Conservation (phyloP, 805 yeast genomes). For the Candida andamanensis region DNA sequence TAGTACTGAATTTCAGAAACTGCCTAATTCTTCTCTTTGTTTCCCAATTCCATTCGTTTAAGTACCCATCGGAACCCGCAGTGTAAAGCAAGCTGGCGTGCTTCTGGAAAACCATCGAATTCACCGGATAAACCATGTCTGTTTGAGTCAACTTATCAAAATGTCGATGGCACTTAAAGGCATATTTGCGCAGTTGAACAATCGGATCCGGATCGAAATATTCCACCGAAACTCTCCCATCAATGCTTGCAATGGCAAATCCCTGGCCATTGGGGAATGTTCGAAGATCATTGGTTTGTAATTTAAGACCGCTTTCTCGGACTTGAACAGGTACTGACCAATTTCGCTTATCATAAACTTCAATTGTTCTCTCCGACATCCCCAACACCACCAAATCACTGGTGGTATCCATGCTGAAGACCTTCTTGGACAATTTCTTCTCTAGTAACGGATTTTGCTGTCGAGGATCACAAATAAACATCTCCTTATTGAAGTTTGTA, state of each 20-base stretch:
- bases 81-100: conserved; percentile 39
- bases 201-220: conserved; percentile 48
- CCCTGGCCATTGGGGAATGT: conserved; percentile 52
- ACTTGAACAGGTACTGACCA: conserved; percentile 40
- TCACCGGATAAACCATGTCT: conserved; percentile 52
- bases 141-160: conserved; percentile 32
- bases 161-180: conserved; percentile 74
- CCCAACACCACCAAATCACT: conserved; percentile 46
- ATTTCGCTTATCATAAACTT: conserved; percentile 53
- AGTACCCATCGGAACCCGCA: conserved; percentile 47
- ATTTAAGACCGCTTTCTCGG: conserved; percentile 61
- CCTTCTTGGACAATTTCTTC: conserved; percentile 39
- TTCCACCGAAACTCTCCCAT: conserved; percentile 77
- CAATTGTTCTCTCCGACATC: conserved; percentile 47
- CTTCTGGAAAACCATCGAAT: conserved; percentile 41
- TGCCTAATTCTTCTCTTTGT: conserved; percentile 40
- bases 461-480: conserved; percentile 45
- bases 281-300: conserved; percentile 55
- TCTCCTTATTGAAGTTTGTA: conserved; percentile 58
- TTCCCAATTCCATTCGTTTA: conserved; percentile 48
- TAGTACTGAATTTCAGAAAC: conserved; percentile 15
- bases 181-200: conserved; percentile 49
- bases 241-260: conserved; percentile 68
- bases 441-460: conserved; percentile 8
- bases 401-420: conserved; percentile 58